Evolutionary conservation across 2,329 filamentous ascomycete genomes (phyloP), one percentile per base, ranked within the genome.

Genomic region (Pseudogymnoascus sp.): DNA sequence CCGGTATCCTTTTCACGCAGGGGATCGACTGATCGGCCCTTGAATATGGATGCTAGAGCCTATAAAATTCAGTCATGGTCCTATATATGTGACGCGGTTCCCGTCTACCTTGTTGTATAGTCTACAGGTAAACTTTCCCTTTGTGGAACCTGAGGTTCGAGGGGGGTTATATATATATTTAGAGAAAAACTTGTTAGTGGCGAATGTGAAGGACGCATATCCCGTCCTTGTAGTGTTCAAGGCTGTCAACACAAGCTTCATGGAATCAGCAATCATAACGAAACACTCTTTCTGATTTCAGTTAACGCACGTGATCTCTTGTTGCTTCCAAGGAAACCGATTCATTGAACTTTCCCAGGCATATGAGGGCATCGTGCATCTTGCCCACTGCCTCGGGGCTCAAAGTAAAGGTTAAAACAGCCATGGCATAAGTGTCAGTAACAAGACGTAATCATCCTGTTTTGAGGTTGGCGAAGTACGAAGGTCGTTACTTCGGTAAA

Each of bases 201-300:
- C 79, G 61, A 92, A 84, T 6, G 82, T 82, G 69, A 91, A 87
- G 63, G 87, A 88, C 26, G 87, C 86, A 72, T 92, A 92, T 16
- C 88, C 89, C 3, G 90, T 91, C 71, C 90, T 91, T 62, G 89
- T 90, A n/a, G 83, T 83, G 72, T 93, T 93, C 66, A 93, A 78
- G 12, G 89, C 85, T 12, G 88, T 91, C 62, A 93, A 78, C 4
- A 87, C 80, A 66, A 93, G 81, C 89, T 90, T 65, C 35, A 59
- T 58, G 52, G 60, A 52, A 59, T 59, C 59, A 64, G 59, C 37
- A 55, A 35, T 21, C 31, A 31, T 16, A 37, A 60, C 21, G 6
- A 39, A 37, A 64, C 63, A 43, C 38, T 68, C 67, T 66, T 69
- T 70, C 61, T 69, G 68, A 59, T 72, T 64, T 35, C 66, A 64